Conservation (phyloP, 345 rosid species). For the Anastatica hierochuntica region DNA sequence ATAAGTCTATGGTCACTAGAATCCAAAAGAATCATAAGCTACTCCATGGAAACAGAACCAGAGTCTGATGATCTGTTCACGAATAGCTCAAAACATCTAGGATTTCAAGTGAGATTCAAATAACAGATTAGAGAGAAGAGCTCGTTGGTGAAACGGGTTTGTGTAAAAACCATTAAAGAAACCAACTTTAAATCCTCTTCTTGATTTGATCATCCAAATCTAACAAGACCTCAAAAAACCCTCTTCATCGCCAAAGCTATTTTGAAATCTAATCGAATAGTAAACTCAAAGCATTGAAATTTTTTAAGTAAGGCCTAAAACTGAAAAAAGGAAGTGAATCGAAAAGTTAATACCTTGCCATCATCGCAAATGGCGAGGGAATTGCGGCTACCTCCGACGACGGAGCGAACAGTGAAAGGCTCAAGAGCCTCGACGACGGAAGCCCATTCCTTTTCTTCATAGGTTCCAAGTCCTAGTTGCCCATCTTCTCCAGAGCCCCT, state of each 20-base stretch:
- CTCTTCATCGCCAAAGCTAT: background rate
- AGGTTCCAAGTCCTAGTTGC: conserved; percentile 73
- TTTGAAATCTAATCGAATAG: background rate
- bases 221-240: background rate
- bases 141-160: background rate
- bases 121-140: background rate
- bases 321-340: background rate
- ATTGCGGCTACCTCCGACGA: conserved; percentile 94
- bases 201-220: background rate
- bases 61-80: background rate
- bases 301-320: background rate
- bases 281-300: background rate
- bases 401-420: conserved; percentile 56
- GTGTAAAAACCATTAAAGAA: background rate
- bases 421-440: conserved; percentile 63
- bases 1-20: background rate
- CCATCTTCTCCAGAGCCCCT: conserved; percentile 99
- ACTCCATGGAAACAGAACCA: background rate
- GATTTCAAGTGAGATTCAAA: background rate
- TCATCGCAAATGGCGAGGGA: conserved; percentile 96
- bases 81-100: background rate
- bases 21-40: conserved; percentile 2
- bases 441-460: conserved; percentile 78
- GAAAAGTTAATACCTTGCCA: conserved; percentile 51
- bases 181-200: conserved; percentile 8